Percentiles rank a stretch among this genome's conserved stretches.
These are phyloP conservation scores for Candida cerambycidarum DNA, from an alignment of 805 yeast genomes.

Conservation along the genomic window DNA sequence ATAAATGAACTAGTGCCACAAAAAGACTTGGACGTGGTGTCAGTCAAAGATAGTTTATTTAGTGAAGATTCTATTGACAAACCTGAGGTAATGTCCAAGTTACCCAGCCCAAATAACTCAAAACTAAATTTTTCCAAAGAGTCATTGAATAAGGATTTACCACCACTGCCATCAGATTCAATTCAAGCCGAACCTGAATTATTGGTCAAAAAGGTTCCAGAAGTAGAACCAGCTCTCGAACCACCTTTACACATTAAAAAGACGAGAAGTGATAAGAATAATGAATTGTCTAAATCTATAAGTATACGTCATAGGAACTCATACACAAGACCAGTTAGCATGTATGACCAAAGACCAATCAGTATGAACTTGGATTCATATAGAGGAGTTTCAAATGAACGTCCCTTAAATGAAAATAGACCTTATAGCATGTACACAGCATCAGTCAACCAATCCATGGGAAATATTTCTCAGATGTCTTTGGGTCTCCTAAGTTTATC, in stretches of 20 bases:
- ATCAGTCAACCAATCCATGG: neutral
- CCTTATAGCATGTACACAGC: conserved; percentile 2
- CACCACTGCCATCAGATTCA: conserved; percentile 7
- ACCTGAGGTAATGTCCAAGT: neutral
- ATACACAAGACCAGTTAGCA: conserved; percentile 2
- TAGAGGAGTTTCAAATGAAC: conserved; percentile 9
- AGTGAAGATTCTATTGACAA: conserved; percentile 7
- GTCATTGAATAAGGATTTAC: conserved; percentile 9
- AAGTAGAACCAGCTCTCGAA: neutral
- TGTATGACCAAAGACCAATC: conserved; percentile 8
- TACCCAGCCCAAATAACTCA: neutral
- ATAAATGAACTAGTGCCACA: conserved; percentile 3
- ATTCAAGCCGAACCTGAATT: conserved; percentile 1
- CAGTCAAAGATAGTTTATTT: conserved; percentile 13
- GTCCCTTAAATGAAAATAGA: conserved; percentile 2
- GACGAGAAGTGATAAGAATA: neutral
- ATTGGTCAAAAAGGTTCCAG: neutral
- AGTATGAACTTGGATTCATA: conserved; percentile 12
- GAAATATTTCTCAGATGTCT: conserved; percentile 14
- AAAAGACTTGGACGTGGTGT: neutral
- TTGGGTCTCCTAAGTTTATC: conserved; percentile 9
- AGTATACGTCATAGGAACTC: conserved; percentile 9
- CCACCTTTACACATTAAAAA: neutral
- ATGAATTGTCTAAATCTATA: neutral
- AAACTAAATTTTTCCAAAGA: conserved; percentile 2